Evolutionary conservation across 1,284 basidiomycete genomes (phyloP), one percentile per base, ranked within the genome.

Genomic region (Pseudozyma hubeiensis): DNA sequence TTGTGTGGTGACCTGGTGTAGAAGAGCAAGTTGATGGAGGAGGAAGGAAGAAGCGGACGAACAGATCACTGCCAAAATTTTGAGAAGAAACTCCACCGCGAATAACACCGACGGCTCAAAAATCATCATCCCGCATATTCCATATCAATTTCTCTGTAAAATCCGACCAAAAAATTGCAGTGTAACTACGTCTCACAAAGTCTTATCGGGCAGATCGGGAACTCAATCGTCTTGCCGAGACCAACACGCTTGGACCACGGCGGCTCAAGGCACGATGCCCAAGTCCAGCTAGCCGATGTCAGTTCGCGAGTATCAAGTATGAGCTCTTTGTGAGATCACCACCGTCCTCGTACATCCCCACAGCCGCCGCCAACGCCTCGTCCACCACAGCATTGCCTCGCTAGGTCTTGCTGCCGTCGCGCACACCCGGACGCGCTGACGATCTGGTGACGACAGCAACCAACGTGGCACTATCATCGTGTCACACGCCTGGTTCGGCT

Each of bases 161-260:
- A 30, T 45, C 19, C 19, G n/a, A 19, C 19, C 10, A 39, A 11
- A 39, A n/a, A 44, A 37, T 10, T 8, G 9, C 2, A 37, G 8
- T 1, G 1, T 3, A 19, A 44, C n/a, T 53, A 29, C 1, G n/a
- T 41, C 16, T 16, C 40, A 7, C 40, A 46, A 45, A 19, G 5
- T 29, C 8, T 6, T 1, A 64, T 64, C 62, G 51, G 50, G 55
- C 7, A 4, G 6, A 64, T 53, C 55, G 62, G 55, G 51, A 37
- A 17, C n/a, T 7, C 37, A n/a, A 29, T 39, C 6, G 9, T 31
- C 16, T 3, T 37, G 9, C 35, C 35, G 14, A 43, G 30, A 34
- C 16, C 24, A 31, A 58, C 55, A 58, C 56, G 63, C 56, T 59
- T 59, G 52, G 63, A 65, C 63, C 63, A 55, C 41, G 35, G 34